phyloP scores from a whole-genome alignment of 2,329 filamentous ascomycete species.

The Escovopsis sp. region DNA sequence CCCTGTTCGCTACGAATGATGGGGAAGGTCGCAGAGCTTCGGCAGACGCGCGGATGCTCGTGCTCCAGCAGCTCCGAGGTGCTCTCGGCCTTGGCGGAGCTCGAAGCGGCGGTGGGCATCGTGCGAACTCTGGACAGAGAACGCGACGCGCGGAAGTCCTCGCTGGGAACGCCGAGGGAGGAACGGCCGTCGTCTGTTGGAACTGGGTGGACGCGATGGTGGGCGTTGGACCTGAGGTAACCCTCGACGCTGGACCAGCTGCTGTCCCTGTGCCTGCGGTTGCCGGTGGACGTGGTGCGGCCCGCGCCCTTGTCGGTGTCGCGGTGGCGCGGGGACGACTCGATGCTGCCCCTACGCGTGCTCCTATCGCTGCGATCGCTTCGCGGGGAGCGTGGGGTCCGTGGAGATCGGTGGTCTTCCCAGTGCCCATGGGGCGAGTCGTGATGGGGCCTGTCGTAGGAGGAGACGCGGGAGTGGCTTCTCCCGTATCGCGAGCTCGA shows the following conservation, averaged over 20 bases:
- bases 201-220: background rate
- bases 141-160: conserved; percentile 7
- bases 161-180: conserved; percentile 10
- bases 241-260: conserved; percentile 25
- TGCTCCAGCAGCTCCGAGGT: background rate
- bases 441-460: conserved; percentile 18
- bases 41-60: conserved; percentile 6
- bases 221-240: conserved; percentile 1
- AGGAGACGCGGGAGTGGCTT: conserved; percentile 14
- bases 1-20: conserved; percentile 9
- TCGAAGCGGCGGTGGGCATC: conserved; percentile 17
- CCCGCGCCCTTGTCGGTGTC: conserved; percentile 12
- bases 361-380: conserved; percentile 16
- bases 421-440: conserved; percentile 11
- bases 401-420: conserved; percentile 9
- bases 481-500: conserved; percentile 13
- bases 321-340: conserved; percentile 9
- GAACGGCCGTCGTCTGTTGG: conserved; percentile 18
- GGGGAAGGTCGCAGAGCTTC: conserved; percentile 18
- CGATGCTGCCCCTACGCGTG: conserved; percentile 18
- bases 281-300: conserved; percentile 7
- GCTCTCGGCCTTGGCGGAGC: conserved; percentile 4
- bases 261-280: conserved; percentile 12
- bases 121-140: conserved; percentile 21
- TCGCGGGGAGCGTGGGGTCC: conserved; percentile 6